Evolutionary conservation across 441 rosid species (phyloP).

Genomic region (Erodium texanum): DNA sequence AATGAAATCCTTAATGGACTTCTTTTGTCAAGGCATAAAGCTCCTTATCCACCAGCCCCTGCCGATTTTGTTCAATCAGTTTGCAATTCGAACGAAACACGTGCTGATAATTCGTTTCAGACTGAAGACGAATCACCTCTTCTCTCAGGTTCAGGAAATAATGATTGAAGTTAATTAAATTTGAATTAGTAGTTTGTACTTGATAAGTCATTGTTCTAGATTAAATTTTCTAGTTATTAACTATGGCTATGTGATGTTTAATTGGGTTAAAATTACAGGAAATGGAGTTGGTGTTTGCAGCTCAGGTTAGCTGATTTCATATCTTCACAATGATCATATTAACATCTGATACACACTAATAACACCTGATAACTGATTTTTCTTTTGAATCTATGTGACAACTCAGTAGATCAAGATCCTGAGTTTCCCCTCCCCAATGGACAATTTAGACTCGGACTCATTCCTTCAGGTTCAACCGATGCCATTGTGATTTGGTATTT

Average conservation of each 20-base stretch:
- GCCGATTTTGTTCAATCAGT: slow-evolving; percentile 39
- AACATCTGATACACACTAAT: not conserved
- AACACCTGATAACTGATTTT: slow-evolving; percentile 12
- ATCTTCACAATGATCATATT: slow-evolving; percentile 1
- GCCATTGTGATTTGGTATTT: slow-evolving; percentile 78
- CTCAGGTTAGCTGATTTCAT: slow-evolving; percentile 33
- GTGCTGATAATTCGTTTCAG: slow-evolving; percentile 28
- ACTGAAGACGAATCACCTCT: slow-evolving; percentile 48
- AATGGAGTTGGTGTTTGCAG: slow-evolving; percentile 27
- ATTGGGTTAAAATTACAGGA: slow-evolving; percentile 31
- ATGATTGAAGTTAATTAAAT: slow-evolving; percentile 27
- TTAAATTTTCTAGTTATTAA: slow-evolving; percentile 17
- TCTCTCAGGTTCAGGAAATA: slow-evolving; percentile 29
- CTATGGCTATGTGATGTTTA: not conserved
- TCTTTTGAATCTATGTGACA: slow-evolving; percentile 21
- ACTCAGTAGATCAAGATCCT: slow-evolving; percentile 34
- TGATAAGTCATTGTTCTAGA: slow-evolving; percentile 20
- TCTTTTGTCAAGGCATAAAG: slow-evolving; percentile 70
- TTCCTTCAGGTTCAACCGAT: slow-evolving; percentile 92
- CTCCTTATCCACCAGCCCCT: slow-evolving; percentile 75
- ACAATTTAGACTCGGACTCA: slow-evolving; percentile 66
- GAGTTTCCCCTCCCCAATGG: slow-evolving; percentile 36
- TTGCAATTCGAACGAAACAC: slow-evolving; percentile 27
- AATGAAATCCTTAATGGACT: slow-evolving; percentile 82
- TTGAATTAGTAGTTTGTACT: slow-evolving; percentile 27